phyloP scores from a whole-genome alignment of 225 moss, liverwort and hornwort species.

The Polytrichum formosum region DNA sequence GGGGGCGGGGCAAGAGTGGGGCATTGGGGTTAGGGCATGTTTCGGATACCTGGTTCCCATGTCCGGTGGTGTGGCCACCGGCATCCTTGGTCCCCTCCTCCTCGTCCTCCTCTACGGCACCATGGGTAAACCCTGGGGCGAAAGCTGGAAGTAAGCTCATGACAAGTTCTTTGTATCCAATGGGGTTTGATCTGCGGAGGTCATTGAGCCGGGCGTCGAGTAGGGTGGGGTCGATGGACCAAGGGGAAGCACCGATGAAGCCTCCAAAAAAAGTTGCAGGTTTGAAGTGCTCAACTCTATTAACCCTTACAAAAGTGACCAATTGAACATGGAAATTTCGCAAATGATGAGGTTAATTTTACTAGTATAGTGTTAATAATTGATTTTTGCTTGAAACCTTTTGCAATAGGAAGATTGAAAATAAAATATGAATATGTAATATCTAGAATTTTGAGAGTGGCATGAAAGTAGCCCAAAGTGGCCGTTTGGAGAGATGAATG shows the following conservation, averaged over 20 bases:
- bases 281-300: not conserved
- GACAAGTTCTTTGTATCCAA: slow-evolving; percentile 20
- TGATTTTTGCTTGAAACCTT: too few relatives aligned
- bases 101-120: not conserved
- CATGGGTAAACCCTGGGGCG: not conserved
- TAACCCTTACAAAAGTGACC: too few relatives aligned
- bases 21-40: slow-evolving; percentile 11
- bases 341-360: too few relatives aligned
- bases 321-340: too few relatives aligned
- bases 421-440: too few relatives aligned
- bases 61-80: slow-evolving; percentile 21
- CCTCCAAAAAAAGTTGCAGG: slow-evolving; percentile 10
- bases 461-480: too few relatives aligned
- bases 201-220: slow-evolving; percentile 18
- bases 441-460: too few relatives aligned
- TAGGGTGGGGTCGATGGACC: slow-evolving; percentile 15
- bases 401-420: too few relatives aligned
- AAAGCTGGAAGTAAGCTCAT: not conserved
- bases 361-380: too few relatives aligned
- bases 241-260: slow-evolving; percentile 9
- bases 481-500: too few relatives aligned
- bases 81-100: not conserved
- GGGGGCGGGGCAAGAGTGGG: slow-evolving; percentile 24
- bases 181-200: slow-evolving; percentile 22
- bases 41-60: slow-evolving; percentile 19